Percentiles rank a stretch among this genome's conserved stretches.
Conservation (phyloP, 2,329 filamentous ascomycete genomes). For the Colletotrichum sp. region DNA sequence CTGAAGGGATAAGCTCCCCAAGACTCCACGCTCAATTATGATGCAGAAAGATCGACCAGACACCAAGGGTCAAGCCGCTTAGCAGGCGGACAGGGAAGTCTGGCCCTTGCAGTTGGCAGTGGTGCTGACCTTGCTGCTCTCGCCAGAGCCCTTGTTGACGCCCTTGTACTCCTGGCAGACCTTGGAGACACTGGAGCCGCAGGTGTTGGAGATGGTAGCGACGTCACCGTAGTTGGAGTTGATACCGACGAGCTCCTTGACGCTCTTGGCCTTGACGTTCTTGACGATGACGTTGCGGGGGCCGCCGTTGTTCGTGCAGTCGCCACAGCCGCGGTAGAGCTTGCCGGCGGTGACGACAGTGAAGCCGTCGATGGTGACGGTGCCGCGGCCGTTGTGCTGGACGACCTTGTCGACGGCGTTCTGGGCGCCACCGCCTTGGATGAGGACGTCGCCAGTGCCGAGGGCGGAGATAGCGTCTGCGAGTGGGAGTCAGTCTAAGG, state of each 20-base stretch:
- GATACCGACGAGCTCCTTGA: constrained; percentile 43
- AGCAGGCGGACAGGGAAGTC: constrained; percentile 16
- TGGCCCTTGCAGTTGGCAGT: constrained; percentile 23
- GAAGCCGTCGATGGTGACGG: constrained; percentile 34
- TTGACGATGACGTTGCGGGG: constrained; percentile 20
- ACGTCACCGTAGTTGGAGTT: constrained; percentile 42
- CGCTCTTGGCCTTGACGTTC: constrained; percentile 18
- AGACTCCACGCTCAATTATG: not conserved
- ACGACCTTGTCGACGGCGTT: constrained; percentile 36
- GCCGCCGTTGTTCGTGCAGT: constrained; percentile 36
- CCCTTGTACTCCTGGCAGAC: constrained; percentile 25
- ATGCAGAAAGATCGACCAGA: not conserved
- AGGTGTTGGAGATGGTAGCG: constrained; percentile 25
- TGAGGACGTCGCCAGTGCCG: constrained; percentile 17
- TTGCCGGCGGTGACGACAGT: constrained; percentile 46
- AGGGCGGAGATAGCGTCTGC: constrained; percentile 17
- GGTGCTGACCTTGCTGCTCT: constrained; percentile 21
- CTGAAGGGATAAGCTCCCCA: not conserved
- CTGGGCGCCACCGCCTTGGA: constrained; percentile 37
- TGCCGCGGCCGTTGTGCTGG: constrained; percentile 39
- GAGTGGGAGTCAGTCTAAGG: fast-evolving
- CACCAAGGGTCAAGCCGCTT: not conserved
- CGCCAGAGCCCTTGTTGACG: constrained; percentile 14
- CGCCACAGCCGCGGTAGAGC: constrained; percentile 48
- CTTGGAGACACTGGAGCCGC: constrained; percentile 21